Evolutionary conservation across 441 rosid genomes (phyloP).

Genomic region (Daphne laureola): DNA sequence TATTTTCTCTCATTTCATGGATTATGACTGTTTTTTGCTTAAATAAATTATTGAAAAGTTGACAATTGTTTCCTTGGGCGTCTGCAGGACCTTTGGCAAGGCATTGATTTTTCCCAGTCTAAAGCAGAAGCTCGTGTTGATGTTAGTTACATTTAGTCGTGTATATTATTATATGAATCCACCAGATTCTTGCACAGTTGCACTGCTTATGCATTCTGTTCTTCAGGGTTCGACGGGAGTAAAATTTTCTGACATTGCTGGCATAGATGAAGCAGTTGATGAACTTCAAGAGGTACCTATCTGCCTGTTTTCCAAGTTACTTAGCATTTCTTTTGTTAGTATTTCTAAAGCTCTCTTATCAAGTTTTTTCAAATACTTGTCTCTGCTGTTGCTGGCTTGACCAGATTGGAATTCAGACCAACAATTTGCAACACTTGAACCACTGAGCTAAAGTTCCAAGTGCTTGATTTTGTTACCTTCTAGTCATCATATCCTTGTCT

Average conservation of each 20-base stretch:
- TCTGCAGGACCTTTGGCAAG: slow-evolving; percentile 91
- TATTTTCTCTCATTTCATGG: slow-evolving; percentile 13
- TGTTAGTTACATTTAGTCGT: slow-evolving; percentile 36
- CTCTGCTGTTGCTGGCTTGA: too few species aligned
- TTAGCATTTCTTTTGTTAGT: too few species aligned
- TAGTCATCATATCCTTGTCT: too few species aligned
- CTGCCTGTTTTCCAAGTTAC: slow-evolving; percentile 7
- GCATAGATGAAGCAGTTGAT: slow-evolving; percentile 96
- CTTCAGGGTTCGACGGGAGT: slow-evolving; percentile 92
- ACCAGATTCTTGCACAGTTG: slow-evolving; percentile 20
- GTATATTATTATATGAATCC: too few species aligned
- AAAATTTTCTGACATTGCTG: slow-evolving; percentile 82
- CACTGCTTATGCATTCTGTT: slow-evolving; percentile 13
- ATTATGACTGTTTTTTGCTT: slow-evolving; percentile 8
- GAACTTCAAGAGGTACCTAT: slow-evolving; percentile 89
- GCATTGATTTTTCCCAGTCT: slow-evolving; percentile 91
- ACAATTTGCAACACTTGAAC: too few species aligned
- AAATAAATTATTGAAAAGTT: neutral
- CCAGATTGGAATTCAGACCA: too few species aligned
- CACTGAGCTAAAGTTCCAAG: too few species aligned
- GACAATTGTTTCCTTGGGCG: slow-evolving; percentile 12
- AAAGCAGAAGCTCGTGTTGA: slow-evolving; percentile 99
- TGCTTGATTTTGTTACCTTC: too few species aligned
- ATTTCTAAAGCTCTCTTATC: too few species aligned
- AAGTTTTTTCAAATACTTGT: too few species aligned